These are phyloP conservation scores for Mycena sanguinolenta DNA, from an alignment of 768 basidiomycete genomes.

Conservation along the genomic window DNA sequence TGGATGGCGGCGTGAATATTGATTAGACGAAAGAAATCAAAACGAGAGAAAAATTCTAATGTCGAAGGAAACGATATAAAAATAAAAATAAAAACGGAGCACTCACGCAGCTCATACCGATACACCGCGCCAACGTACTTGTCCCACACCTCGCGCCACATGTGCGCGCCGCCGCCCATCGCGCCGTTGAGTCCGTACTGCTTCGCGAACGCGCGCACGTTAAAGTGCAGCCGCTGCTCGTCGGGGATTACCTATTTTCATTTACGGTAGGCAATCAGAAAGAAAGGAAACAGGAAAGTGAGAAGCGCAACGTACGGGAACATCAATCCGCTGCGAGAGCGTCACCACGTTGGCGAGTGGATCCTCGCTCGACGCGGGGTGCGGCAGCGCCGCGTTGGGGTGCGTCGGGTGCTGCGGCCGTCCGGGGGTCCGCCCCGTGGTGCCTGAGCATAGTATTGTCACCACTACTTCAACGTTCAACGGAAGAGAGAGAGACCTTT, in stretches of 20 bases:
- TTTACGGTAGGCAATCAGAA: neutral
- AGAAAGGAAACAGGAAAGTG: neutral
- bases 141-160: conserved; percentile 89
- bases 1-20: no score
- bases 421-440: neutral
- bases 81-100: conserved; percentile 19
- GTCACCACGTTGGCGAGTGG: conserved; percentile 31
- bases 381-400: conserved; percentile 33
- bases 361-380: conserved; percentile 22
- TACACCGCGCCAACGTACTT: conserved; percentile 75
- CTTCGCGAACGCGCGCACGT: conserved; percentile 73
- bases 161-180: conserved; percentile 80
- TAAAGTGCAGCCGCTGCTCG: conserved; percentile 69
- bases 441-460: neutral
- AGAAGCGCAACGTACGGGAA: conserved; percentile 48
- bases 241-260: conserved; percentile 52
- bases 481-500: neutral
- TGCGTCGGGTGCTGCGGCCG: conserved; percentile 29
- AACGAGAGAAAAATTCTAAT: no score
- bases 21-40: no score
- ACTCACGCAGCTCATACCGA: conserved; percentile 75
- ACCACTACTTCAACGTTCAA: neutral
- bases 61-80: conserved; percentile 5
- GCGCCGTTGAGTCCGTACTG: conserved; percentile 66
- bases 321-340: conserved; percentile 50